phyloP scores from a whole-genome alignment of 148 eudicot species.

The Amaranthus hypochondriacus region DNA sequence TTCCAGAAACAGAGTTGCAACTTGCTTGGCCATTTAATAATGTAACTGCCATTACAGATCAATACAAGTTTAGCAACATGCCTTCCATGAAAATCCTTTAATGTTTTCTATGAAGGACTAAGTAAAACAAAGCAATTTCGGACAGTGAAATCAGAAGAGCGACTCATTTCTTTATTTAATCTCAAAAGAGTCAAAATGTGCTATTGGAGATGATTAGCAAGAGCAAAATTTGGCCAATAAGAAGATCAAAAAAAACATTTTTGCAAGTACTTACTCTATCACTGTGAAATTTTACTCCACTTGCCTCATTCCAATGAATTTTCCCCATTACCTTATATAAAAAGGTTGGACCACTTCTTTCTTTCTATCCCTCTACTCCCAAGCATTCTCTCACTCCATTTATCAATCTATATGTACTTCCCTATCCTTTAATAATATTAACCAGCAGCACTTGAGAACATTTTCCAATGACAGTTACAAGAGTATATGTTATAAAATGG shows the following conservation, averaged over 20 bases:
- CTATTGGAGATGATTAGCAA: neutral
- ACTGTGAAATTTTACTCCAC: too few species aligned
- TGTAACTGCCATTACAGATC: constrained; percentile 5
- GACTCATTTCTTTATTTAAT: neutral
- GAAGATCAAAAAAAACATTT: too few species aligned
- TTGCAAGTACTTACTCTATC: too few species aligned
- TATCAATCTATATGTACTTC: too few species aligned
- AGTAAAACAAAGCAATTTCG: neutral
- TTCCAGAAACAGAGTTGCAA: constrained; percentile 62
- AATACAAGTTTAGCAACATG: neutral
- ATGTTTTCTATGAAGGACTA: neutral
- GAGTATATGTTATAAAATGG: too few species aligned
- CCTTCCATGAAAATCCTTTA: neutral
- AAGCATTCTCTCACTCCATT: too few species aligned
- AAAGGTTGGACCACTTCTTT: too few species aligned
- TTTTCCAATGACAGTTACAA: neutral
- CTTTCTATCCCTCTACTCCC: too few species aligned
- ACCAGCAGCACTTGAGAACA: neutral
- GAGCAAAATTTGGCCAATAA: neutral
- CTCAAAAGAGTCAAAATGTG: neutral
- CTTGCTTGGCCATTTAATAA: constrained; percentile 56
- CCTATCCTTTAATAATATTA: neutral
- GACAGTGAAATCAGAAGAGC: neutral
- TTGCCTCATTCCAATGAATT: too few species aligned
- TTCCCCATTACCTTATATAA: too few species aligned